phyloP scores from a whole-genome alignment of 2,329 filamentous ascomycete genomes.

The Cadophora sp. region DNA sequence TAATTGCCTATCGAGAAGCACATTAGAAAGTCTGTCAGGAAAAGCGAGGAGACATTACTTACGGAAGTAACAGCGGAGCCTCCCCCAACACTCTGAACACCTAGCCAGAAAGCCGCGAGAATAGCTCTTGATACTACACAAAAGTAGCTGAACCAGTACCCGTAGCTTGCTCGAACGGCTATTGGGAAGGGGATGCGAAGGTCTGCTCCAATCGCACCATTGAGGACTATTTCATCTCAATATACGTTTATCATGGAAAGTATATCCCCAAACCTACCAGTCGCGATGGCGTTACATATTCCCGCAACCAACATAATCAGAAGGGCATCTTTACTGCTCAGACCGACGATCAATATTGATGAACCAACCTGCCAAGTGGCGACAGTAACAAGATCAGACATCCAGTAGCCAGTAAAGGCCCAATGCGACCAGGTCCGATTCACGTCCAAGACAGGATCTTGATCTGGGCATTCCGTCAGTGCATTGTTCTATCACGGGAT shows the following conservation, averaged over 20 bases:
- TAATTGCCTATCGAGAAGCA: too few relatives aligned
- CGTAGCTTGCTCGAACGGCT: background rate
- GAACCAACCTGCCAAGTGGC: background rate
- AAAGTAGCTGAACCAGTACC: constrained; percentile 1
- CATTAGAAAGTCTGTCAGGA: too few relatives aligned
- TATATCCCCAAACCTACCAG: background rate
- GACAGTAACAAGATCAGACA: constrained; percentile 1
- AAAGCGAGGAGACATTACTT: background rate
- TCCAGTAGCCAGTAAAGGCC: background rate
- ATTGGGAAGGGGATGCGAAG: background rate
- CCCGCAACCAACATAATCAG: background rate
- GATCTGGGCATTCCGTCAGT: background rate
- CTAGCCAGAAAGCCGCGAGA: background rate
- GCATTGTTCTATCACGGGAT: too few relatives aligned
- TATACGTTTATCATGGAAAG: background rate
- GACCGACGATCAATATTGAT: background rate
- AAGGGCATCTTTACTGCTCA: background rate
- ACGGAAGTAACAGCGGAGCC: background rate
- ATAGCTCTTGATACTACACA: background rate
- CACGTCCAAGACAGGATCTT: background rate
- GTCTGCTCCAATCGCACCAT: background rate
- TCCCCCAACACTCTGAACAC: background rate
- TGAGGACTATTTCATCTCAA: background rate
- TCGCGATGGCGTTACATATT: background rate
- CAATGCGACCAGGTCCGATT: background rate